These are phyloP conservation scores for Beauveria sp. DNA, from an alignment of 2,329 filamentous ascomycete species.

Conservation along the genomic window DNA sequence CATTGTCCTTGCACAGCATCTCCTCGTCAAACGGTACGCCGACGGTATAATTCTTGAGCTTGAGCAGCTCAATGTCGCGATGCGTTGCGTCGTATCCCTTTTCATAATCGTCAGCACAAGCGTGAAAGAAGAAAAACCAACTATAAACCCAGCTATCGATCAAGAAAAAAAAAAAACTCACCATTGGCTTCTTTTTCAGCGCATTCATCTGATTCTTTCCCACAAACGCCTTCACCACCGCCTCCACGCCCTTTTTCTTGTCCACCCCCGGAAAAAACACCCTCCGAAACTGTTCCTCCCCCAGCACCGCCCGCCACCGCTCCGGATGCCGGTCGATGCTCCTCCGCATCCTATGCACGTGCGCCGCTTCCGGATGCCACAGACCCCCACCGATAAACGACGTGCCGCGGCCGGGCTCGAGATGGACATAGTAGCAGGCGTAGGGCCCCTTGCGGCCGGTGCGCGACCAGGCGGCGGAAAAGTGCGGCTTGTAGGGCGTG, in stretches of 20 bases:
- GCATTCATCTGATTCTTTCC: constrained; percentile 64
- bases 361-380: constrained; percentile 65
- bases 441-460: constrained; percentile 83
- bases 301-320: constrained; percentile 61
- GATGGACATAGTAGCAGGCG: constrained; percentile 81
- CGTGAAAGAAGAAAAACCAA: not conserved
- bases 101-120: not conserved
- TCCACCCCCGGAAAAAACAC: constrained; percentile 50
- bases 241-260: constrained; percentile 31
- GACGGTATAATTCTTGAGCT: constrained; percentile 72
- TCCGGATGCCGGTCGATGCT: constrained; percentile 68
- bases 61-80: constrained; percentile 70
- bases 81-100: constrained; percentile 71
- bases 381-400: constrained; percentile 69
- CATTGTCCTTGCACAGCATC: constrained; percentile 53
- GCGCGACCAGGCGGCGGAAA: constrained; percentile 78
- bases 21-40: constrained; percentile 58
- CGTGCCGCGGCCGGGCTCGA: constrained; percentile 50
- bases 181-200: constrained; percentile 81
- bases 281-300: constrained; percentile 50
- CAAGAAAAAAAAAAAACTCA: constrained; percentile 28
- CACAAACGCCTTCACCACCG: constrained; percentile 62
- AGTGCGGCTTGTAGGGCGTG: constrained; percentile 86
- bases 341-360: constrained; percentile 59
- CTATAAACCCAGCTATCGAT: too few relatives aligned